Base-by-base conservation (phyloP, 1,284 basidiomycete genomes). In the Malassezia pachydermatis region DNA sequence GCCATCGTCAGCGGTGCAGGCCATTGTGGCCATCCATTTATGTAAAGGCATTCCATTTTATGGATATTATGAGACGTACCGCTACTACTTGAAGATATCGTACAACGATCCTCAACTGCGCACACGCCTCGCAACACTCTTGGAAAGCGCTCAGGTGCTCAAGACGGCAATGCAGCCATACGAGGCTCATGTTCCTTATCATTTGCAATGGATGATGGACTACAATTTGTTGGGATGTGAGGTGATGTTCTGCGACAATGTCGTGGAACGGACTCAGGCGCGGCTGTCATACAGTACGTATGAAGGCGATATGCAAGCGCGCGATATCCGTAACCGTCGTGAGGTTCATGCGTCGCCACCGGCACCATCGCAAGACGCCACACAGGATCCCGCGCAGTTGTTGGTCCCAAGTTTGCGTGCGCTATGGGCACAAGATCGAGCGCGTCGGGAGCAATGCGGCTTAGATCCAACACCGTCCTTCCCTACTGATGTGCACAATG, bases 1-100 rank as follows among this genome's bases (percentile, higher is more conserved):
- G 32, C 47, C 47, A 16, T n/a, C 23, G 4, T 39, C 38, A 52
- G 62, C n/a, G 44, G 56, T 24, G 56, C 39, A 58, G 29, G 59
- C 59, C 48, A 58, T 71, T 30, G 65, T 57, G 8, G 65, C 68
- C 11, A 80, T 95, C 39, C 74, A 88, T 43, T 78, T 92, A 29
- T 86, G 90, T 62, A 96, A 96, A 74, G 92, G 88, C n/a, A 76
- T 86, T 19, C 84, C 86, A 59, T 95, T 96, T 72, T 98, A 96
- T 73, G 92, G 92, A 7, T 96, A 90, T 72, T 85, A 90, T 69
- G 77, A 84, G 16, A 81, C 82, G 22, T 85, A 88, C 66, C 78
- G 79, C 9, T 88, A 88, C 23, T 98, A 86, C 73, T 80, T 98
- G 73, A 95, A 95, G 73, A 80, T 98, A 41, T 77, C 81, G 57